Percentiles rank a stretch among this genome's conserved stretches.
These are phyloP conservation scores for Adansonia gregorii DNA, from an alignment of 441 rosid species.

Conservation along the genomic window DNA sequence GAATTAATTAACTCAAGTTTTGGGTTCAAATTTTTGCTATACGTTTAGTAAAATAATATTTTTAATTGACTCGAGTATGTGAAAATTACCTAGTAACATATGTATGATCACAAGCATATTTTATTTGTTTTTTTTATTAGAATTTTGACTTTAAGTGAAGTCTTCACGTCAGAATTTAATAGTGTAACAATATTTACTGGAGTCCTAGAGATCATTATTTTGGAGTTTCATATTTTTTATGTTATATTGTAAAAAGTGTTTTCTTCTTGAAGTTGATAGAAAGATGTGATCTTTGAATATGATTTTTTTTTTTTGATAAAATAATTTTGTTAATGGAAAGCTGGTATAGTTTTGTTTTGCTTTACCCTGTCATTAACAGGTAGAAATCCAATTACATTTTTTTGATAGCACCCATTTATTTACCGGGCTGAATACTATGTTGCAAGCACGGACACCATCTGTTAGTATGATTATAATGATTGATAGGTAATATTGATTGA, in stretches of 20 bases:
- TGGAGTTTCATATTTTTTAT: background rate
- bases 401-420: background rate
- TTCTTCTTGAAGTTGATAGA: background rate
- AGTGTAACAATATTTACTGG: background rate
- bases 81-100: too few relatives aligned
- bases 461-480: slow-evolving; percentile 11
- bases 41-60: background rate
- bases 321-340: background rate
- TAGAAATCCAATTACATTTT: background rate
- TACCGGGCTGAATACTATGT: background rate
- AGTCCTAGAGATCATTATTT: background rate
- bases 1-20: background rate
- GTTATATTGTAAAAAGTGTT: background rate
- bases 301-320: too few relatives aligned
- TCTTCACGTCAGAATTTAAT: background rate
- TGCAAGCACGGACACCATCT: slow-evolving; percentile 1
- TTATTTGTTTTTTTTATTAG: background rate
- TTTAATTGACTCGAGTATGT: too few relatives aligned
- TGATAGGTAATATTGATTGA: background rate
- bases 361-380: background rate
- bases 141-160: background rate
- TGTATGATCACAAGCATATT: too few relatives aligned
- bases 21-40: background rate
- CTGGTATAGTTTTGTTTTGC: background rate
- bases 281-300: too few relatives aligned